phyloP scores from a whole-genome alignment of 2,329 filamentous ascomycete species.

The Trichoderma sp. region DNA sequence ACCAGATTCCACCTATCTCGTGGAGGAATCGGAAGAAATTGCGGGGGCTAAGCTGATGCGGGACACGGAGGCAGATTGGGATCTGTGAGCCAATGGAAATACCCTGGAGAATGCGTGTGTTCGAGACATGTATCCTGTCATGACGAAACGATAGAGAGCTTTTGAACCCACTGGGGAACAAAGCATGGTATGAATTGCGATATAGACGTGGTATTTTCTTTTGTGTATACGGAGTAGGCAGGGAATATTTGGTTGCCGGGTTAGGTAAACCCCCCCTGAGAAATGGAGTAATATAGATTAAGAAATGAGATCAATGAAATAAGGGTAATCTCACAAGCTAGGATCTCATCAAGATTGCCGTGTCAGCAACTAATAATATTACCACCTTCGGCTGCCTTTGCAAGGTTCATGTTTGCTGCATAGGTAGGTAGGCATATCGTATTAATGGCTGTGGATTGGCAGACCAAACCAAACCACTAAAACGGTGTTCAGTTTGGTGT shows the following conservation, averaged over 20 bases:
- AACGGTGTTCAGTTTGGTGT: not conserved
- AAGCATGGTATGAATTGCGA: not conserved
- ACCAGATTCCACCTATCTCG: conserved; percentile 42
- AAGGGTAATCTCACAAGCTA: not conserved
- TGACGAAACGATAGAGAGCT: not conserved
- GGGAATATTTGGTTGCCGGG: not conserved
- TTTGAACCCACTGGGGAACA: not conserved
- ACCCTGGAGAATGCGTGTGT: not conserved
- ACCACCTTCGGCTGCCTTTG: not conserved
- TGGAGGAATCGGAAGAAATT: conserved; percentile 42
- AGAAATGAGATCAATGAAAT: not conserved
- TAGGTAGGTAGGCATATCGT: not conserved
- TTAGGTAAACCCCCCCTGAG: not conserved
- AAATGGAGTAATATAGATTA: not conserved
- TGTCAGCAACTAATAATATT: not conserved
- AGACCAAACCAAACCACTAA: not conserved
- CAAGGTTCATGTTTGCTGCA: not conserved
- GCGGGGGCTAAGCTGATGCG: conserved; percentile 43
- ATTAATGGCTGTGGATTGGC: not conserved
- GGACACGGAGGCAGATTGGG: conserved; percentile 42
- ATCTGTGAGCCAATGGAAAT: conserved; percentile 26
- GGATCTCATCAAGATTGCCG: not conserved
- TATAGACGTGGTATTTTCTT: not conserved
- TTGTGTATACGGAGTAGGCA: not conserved
- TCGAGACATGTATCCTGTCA: not conserved